A percentile compares a stretch with the other conserved stretches of the same genome.
phyloP scores from a whole-genome alignment of 2,329 filamentous ascomycete genomes.

The Pseudogymnoascus sp. region DNA sequence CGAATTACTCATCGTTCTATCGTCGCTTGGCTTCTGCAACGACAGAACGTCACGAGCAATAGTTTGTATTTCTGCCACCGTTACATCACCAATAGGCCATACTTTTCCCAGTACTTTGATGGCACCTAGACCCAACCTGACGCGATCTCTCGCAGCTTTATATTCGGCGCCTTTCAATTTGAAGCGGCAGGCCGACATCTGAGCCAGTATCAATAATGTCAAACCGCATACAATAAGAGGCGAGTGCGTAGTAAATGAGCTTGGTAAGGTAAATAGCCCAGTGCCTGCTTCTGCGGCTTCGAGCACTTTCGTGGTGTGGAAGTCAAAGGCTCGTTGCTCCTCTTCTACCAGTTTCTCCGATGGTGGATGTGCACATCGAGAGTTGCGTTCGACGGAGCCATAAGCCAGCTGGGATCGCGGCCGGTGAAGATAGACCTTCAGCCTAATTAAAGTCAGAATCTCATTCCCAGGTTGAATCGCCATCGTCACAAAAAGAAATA shows the following conservation, averaged over 20 bases:
- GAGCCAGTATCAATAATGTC: neutral
- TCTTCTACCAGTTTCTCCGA: neutral
- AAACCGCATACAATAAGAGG: conserved; percentile 1
- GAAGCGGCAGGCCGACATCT: neutral
- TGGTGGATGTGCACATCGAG: conserved; percentile 17
- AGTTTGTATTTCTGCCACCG: neutral
- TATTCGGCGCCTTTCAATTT: conserved; percentile 1
- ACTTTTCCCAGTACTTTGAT: neutral
- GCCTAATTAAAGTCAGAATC: conserved; percentile 10
- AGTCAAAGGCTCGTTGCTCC: neutral
- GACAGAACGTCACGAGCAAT: neutral
- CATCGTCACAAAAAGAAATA: neutral
- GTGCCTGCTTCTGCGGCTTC: neutral
- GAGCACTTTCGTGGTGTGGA: conserved; percentile 2
- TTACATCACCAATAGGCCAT: neutral
- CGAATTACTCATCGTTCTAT: neutral
- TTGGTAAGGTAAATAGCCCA: conserved; percentile 1
- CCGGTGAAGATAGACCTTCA: conserved; percentile 20
- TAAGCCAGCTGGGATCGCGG: conserved; percentile 21
- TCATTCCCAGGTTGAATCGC: neutral
- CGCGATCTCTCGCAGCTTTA: neutral
- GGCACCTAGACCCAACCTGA: neutral
- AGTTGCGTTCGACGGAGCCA: conserved; percentile 16
- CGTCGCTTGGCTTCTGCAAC: neutral
- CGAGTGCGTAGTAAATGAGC: neutral